Base-by-base conservation (phyloP, 108 stramenopile species). In the Cyclotella distinguenda region DNA sequence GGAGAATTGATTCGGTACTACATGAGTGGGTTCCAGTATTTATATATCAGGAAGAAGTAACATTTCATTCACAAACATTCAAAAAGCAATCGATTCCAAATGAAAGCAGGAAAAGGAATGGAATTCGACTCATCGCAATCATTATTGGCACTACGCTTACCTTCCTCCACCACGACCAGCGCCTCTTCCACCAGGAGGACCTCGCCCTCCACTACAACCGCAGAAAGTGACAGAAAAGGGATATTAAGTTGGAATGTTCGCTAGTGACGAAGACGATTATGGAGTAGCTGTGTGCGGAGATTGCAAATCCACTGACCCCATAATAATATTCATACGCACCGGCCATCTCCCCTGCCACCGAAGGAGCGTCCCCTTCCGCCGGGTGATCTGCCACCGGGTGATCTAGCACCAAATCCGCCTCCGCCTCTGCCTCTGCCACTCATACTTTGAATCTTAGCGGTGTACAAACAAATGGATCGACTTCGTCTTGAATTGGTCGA, bases 171-270 rank as follows among this genome's bases (percentile, higher is more conserved):
- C 83, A 19, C 82, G 57, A 18, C 82, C 81, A 19, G 82, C 61
- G 21, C 77, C 69, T 31, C 86, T 70, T 28, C 89, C 79, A 22
- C 83, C 69, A 59, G 67, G 47, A 18, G 80, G 51, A 4, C 83
- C 82, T 19, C 93, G 75, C 0, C 87, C 66, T 16, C 86, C 80
- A 23, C 86, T 58, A 45, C 86, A 81, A 36, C 82, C 48, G 21
- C 78, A 72, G 30, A 78, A 80, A 23, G 69, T 22, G 22, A 77
- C 60, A 19, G 66, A 57, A 19, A 44, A 28, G 26, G 52, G 30
- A 60, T 58, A 33, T 19, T 42, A 27, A 26, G 10, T 6, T 22
- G 16, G n/a, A n/a, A n/a, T n/a, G n/a, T n/a, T n/a, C n/a, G n/a
- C n/a, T 10, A 13, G 34, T 6, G 22, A 49, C 30, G 28, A 46